phyloP scores from a whole-genome alignment of 345 rosid species.

The Rhodomyrtus tomentosa region DNA sequence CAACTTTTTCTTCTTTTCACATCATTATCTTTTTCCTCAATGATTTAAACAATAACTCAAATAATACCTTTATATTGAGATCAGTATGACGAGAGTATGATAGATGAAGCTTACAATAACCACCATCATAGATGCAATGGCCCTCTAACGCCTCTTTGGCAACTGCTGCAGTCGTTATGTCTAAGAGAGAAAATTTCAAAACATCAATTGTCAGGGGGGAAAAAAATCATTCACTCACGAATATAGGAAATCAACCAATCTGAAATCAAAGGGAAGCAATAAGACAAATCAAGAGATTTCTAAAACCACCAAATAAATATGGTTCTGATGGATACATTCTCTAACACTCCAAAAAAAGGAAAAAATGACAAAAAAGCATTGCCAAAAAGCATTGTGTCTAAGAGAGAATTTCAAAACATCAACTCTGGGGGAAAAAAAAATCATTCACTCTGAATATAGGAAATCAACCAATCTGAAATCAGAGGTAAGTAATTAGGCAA shows the following conservation, averaged over 20 bases:
- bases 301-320: neutral
- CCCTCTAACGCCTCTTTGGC: conserved; percentile 94
- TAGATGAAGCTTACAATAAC: conserved; percentile 99
- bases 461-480: neutral
- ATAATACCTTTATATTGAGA: conserved; percentile 99
- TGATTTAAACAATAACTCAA: conserved; percentile 46
- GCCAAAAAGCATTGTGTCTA: conserved; percentile 28
- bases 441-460: neutral
- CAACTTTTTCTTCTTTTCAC: conserved; percentile 28
- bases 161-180: conserved; percentile 64
- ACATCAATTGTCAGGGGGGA: neutral
- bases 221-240: neutral
- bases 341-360: neutral
- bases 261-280: neutral
- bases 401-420: conserved; percentile 5
- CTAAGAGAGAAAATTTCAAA: conserved; percentile 25
- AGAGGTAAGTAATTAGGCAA: neutral
- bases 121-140: conserved; percentile 99
- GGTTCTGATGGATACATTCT: neutral
- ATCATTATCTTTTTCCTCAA: conserved; percentile 16
- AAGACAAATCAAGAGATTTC: neutral
- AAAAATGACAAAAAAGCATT: neutral
- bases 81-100: conserved; percentile 99
- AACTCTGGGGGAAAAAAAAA: neutral
- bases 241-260: neutral